A percentile compares a stretch with the other conserved stretches of the same genome.
phyloP scores from a whole-genome alignment of 2,329 filamentous ascomycete genomes.

The Paecilomyces sp. region DNA sequence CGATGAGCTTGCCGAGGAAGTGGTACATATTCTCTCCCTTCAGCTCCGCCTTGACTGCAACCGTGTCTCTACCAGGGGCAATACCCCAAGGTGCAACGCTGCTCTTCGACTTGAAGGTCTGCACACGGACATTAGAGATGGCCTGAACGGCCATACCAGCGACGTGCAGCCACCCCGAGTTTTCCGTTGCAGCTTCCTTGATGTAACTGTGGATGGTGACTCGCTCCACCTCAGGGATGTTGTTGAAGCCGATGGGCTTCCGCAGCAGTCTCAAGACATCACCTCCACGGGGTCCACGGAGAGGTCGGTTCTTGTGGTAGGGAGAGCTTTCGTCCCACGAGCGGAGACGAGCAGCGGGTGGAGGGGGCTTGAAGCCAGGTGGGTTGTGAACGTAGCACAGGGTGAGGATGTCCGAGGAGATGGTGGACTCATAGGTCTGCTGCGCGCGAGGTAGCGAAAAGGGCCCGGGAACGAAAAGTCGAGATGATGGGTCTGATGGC shows the following conservation, averaged over 20 bases:
- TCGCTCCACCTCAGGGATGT: conserved; percentile 73
- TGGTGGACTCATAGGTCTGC: conserved; percentile 82
- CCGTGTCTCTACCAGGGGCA: conserved; percentile 59
- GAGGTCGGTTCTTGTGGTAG: conserved; percentile 86
- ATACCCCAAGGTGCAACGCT: conserved; percentile 72
- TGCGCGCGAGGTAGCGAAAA: conserved; percentile 81
- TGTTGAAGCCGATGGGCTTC: conserved; percentile 65
- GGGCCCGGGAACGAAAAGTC: conserved; percentile 82
- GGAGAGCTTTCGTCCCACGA: conserved; percentile 85
- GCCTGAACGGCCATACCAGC: conserved; percentile 78
- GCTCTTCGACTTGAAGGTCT: conserved; percentile 61
- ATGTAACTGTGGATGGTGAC: conserved; percentile 74
- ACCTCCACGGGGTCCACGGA: conserved; percentile 75
- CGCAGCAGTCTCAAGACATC: conserved; percentile 47
- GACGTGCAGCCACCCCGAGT: conserved; percentile 70
- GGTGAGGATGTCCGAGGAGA: conserved; percentile 81
- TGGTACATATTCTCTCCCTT: conserved; percentile 76
- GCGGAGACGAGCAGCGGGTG: conserved; percentile 62
- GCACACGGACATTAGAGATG: conserved; percentile 70
- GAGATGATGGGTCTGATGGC: conserved; percentile 76
- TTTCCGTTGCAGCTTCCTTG: conserved; percentile 59
- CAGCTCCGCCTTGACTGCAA: conserved; percentile 68
- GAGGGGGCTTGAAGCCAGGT: conserved; percentile 60
- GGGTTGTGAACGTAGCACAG: conserved; percentile 81
- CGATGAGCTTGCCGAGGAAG: conserved; percentile 83